phyloP scores from a whole-genome alignment of 805 yeast species.

The Monosporozyma unispora region DNA sequence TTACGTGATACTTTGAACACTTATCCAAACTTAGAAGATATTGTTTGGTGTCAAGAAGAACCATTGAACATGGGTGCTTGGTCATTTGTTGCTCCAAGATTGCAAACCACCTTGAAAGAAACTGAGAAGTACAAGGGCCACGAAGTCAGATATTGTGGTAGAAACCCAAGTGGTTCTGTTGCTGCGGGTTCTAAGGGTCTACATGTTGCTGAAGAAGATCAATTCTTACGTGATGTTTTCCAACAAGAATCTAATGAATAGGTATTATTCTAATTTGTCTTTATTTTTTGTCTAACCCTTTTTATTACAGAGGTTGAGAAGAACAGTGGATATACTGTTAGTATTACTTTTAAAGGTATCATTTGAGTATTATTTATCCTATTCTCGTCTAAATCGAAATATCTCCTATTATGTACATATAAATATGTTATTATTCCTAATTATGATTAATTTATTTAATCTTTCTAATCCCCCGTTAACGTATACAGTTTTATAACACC shows the following conservation, averaged over 20 bases:
- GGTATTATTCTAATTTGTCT: not conserved
- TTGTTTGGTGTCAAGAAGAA: conserved; percentile 98
- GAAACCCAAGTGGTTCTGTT: conserved; percentile 96
- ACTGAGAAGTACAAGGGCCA: conserved; percentile 56
- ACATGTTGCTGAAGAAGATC: conserved; percentile 83
- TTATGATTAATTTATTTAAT: not conserved
- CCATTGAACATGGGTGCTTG: conserved; percentile 95
- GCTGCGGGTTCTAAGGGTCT: conserved; percentile 93
- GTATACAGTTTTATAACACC: not conserved
- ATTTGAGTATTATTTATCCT: not conserved
- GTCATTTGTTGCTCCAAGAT: conserved; percentile 74
- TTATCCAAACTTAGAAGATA: conserved; percentile 76
- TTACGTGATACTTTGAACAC: conserved; percentile 71
- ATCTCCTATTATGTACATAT: not conserved
- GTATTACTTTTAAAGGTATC: not conserved
- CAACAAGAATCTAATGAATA: conserved; percentile 3
- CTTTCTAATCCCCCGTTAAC: not conserved
- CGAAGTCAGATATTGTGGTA: conserved; percentile 79
- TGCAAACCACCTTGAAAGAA: conserved; percentile 65
- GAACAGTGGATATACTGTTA: not conserved
- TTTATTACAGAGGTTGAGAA: not conserved
- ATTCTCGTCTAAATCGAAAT: not conserved
- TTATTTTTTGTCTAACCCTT: not conserved
- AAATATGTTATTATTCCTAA: not conserved
- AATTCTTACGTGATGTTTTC: conserved; percentile 75